phyloP scores from a whole-genome alignment of 2,329 filamentous ascomycete genomes.

The Pezicula rhizophila region DNA sequence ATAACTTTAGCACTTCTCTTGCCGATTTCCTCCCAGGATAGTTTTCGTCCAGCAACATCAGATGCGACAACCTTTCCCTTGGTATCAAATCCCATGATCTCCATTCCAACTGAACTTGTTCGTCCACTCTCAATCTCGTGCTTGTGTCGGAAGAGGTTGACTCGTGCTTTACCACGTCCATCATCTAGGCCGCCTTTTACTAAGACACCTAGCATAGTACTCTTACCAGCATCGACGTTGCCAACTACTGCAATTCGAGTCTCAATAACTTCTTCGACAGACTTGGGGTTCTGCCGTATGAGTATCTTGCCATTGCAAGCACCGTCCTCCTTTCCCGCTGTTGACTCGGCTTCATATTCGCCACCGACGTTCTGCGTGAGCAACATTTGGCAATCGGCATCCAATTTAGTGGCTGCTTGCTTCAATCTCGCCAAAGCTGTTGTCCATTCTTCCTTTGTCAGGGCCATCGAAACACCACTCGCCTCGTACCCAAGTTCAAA shows the following conservation, averaged over 20 bases:
- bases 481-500: conserved; percentile 92
- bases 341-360: conserved; percentile 62
- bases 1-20: conserved; percentile 94
- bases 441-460: conserved; percentile 71
- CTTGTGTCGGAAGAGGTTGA: conserved; percentile 96
- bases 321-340: conserved; percentile 50
- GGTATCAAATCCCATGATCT: conserved; percentile 96
- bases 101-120: conserved; percentile 96
- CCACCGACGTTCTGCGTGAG: conserved; percentile 89
- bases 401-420: conserved; percentile 55
- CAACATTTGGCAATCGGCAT: conserved; percentile 74
- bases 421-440: conserved; percentile 60
- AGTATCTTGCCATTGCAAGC: conserved; percentile 81
- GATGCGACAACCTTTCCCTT: conserved; percentile 76
- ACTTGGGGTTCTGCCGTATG: conserved; percentile 66
- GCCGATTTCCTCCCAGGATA: conserved; percentile 97
- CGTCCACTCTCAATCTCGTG: conserved; percentile 94
- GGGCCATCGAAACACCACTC: conserved; percentile 76
- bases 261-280: conserved; percentile 85
- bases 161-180: conserved; percentile 84
- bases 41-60: conserved; percentile 73
- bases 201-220: conserved; percentile 88
- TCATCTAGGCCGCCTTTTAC: conserved; percentile 95
- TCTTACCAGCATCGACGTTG: conserved; percentile 96
- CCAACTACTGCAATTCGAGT: conserved; percentile 94